Evolutionary conservation across 1,284 basidiomycete genomes (phyloP), one percentile per base, ranked within the genome.

Genomic region (Singerocomus inundabilis): DNA sequence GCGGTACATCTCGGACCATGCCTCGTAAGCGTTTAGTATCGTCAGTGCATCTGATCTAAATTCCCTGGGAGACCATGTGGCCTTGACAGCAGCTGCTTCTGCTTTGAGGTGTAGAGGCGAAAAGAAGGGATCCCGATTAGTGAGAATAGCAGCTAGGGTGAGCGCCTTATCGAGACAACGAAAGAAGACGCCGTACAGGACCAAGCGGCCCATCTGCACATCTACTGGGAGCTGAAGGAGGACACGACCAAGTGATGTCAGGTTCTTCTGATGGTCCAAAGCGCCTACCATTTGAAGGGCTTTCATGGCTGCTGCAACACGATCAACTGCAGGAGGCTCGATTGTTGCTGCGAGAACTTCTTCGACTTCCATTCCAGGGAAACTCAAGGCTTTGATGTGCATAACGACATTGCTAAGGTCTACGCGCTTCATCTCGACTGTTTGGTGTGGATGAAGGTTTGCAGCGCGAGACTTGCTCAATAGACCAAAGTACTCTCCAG

Each of bases 331-430:
- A n/a, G 95, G 95, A 6, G 96, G 91, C 68, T 98, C 95, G 56
- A 98, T 98, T 9, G 90, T 82, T 21, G 81, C 83, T 0, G 81
- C 85, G 16, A 98, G 75, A 24, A 98, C 93, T 50, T 94, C 87
- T 64, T 97, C 91, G 16, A 92, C 91, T 30, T 82, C 74, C 83
- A 94, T 85, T 44, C 84, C 85, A 6, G 93, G 90, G 67, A 98
- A 91, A 63, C 94, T 88, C 40, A 98, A 80, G n/a, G 94, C 95
- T 64, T 97, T 98, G 71, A 98, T 85, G 67, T 96, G 94, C 95
- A 97, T 95, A 26, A 93, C 91, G 45, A 95, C 87, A 63, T 93
- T 92, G 67, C 84, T 93, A 59, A 94, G 69, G 69, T 94, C 91
- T n/a, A 88, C 84, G 29, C 94, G 82, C 71, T 93, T 94, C 93